phyloP scores from a whole-genome alignment of 2,329 filamentous ascomycete genomes.

The Hypoxylon sp. region DNA sequence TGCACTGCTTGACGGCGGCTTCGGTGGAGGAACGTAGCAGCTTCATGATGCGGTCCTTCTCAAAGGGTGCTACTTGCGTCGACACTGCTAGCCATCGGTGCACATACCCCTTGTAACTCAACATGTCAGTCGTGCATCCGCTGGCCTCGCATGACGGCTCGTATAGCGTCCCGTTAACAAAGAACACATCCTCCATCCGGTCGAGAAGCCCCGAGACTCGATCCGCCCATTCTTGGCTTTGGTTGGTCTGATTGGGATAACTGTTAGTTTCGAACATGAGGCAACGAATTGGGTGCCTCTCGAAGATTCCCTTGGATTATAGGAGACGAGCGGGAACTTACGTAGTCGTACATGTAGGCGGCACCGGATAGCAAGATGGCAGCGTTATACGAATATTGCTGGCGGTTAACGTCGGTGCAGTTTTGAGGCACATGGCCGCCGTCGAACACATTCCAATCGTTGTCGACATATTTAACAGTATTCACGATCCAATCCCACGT shows the following conservation, averaged over 20 bases:
- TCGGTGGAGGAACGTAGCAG: conserved; percentile 50
- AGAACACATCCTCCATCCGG: conserved; percentile 58
- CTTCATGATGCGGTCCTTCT: conserved; percentile 47
- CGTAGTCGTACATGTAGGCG: conserved; percentile 55
- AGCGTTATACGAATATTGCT: conserved; percentile 62
- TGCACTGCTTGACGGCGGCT: conserved; percentile 51
- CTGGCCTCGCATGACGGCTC: conserved; percentile 62
- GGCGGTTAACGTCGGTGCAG: conserved; percentile 55
- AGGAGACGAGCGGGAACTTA: conserved; percentile 32
- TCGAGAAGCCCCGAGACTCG: conserved; percentile 59
- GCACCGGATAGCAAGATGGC: conserved; percentile 56
- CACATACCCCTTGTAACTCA: conserved; percentile 66
- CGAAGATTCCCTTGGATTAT: too few species aligned
- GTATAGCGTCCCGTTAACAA: conserved; percentile 57
- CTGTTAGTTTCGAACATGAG: too few species aligned
- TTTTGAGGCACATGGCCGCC: conserved; percentile 54
- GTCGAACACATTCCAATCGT: conserved; percentile 57
- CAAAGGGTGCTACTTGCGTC: conserved; percentile 50
- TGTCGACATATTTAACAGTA: conserved; percentile 56
- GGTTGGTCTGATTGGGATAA: conserved; percentile 36
- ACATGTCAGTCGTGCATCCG: conserved; percentile 63
- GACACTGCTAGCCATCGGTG: conserved; percentile 58
- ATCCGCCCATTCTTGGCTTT: conserved; percentile 54
- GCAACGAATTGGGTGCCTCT: too few species aligned
- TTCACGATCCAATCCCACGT: conserved; percentile 63